Base-by-base conservation (phyloP, 164 flowering plant genomes). In the Annona squamosa region DNA sequence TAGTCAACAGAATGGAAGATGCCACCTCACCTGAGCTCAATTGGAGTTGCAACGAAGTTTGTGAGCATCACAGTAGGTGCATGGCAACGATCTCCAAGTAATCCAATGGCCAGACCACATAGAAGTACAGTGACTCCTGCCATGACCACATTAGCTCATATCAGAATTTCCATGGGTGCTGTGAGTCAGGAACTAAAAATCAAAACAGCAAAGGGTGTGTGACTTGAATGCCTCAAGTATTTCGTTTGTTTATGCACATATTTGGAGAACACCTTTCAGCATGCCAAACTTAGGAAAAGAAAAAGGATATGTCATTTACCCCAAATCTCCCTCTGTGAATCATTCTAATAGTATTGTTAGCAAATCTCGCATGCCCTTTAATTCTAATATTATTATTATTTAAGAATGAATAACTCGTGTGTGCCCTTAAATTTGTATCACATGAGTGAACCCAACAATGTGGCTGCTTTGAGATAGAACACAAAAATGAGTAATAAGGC, bases 31-130 rank as follows among this genome's bases (percentile, higher is more conserved):
- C 99, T 92, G 82, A 92, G 81, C 75, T 93, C 99, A 72, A 93
- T 75, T 2, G 99, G 99, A 81, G 99, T 93, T 74, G 96, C 97
- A 81, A 93, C 74, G 69, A 95, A 88, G 76, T 95, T 95, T 7
- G 88, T 84, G 64, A 95, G 88, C 98, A 95, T 87, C 73, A 89
- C 76, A 81, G 77, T 91, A 52, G 99, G 97, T 75, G 98, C 81
- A 84, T 95, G 94, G 71, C 96, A 92, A 75, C 47, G 80, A 63
- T 88, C 86, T 72, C 96, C 86, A 48, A 93, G 88, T 76, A 90
- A 37, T 13, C 97, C 91, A 82, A 93, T 95, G 56, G 97, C 99
- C 76, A 93, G 17, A 63, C 91, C 98, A 82, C 99, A 91, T 1
- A 95, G 87, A 72, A 95, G 84, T 18, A 95, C 91, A 3, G 98